A percentile compares a stretch with the other conserved stretches of the same genome.
Evolutionary conservation across 768 basidiomycete species (phyloP).

Genomic region (Coprinopsis marcescibilis): DNA sequence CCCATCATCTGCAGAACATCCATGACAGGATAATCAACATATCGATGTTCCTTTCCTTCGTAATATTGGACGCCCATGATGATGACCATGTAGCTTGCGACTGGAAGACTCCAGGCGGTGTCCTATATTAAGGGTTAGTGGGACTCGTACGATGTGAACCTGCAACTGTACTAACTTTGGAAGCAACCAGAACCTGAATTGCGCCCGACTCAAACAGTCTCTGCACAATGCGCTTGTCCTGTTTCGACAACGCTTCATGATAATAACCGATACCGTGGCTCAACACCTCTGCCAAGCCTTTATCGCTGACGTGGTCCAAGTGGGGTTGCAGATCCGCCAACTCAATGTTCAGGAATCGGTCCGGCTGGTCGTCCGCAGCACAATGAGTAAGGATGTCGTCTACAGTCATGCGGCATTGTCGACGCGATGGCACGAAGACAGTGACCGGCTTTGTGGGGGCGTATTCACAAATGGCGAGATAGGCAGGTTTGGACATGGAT

Average conservation of each 20-base stretch:
- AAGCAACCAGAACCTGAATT: constrained; percentile 90
- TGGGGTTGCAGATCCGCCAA: constrained; percentile 79
- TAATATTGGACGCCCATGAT: constrained; percentile 99
- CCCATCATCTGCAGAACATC: constrained; percentile 99
- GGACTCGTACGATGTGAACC: neutral
- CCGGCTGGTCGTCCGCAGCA: constrained; percentile 75
- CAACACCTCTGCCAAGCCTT: constrained; percentile 69
- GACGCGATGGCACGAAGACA: constrained; percentile 86
- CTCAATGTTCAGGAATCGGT: constrained; percentile 88
- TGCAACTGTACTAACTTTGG: constrained; percentile 54
- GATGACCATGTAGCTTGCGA: constrained; percentile 95
- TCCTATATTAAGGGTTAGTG: constrained; percentile 45
- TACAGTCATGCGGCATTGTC: constrained; percentile 91
- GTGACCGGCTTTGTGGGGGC: constrained; percentile 84
- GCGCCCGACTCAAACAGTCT: constrained; percentile 90
- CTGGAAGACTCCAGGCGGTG: constrained; percentile 92
- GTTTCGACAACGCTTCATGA: constrained; percentile 87
- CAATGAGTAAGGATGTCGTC: constrained; percentile 89
- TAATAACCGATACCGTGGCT: constrained; percentile 92
- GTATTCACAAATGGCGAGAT: constrained; percentile 86
- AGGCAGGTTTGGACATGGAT: constrained; percentile 97
- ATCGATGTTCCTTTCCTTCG: constrained; percentile 97
- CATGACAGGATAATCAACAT: constrained; percentile 97
- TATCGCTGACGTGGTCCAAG: constrained; percentile 77
- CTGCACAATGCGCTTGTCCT: constrained; percentile 93